Percentiles rank a stretch among this genome's conserved stretches.
Conservation (phyloP, 2,329 filamentous ascomycete genomes). For the Trichoderma pleuroti region DNA sequence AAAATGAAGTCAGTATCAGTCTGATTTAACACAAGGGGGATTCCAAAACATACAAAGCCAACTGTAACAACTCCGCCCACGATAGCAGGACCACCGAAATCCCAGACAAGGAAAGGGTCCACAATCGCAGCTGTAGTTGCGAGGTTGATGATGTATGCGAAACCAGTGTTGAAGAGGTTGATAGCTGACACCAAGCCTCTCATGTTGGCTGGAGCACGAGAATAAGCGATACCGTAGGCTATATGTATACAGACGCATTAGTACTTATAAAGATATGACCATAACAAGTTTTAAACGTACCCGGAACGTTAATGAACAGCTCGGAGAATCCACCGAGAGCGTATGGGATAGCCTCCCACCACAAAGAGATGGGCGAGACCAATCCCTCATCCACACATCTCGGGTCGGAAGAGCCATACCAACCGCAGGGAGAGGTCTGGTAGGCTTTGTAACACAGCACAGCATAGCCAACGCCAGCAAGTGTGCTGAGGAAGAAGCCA, state of each 20-base stretch:
- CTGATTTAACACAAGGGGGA: background rate
- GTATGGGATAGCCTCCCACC: constrained; percentile 26
- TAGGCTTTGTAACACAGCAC: constrained; percentile 59
- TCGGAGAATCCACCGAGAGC: constrained; percentile 23
- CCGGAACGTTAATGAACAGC: background rate
- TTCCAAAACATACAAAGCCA: background rate
- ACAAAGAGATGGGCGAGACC: constrained; percentile 26
- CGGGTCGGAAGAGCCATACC: constrained; percentile 24
- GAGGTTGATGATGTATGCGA: constrained; percentile 46
- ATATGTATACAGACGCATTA: background rate
- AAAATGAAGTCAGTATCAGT: background rate
- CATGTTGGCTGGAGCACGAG: constrained; percentile 50
- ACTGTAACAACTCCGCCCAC: constrained; percentile 5
- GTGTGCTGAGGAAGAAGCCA: constrained; percentile 50
- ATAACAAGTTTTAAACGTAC: background rate
- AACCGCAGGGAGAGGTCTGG: constrained; percentile 47
- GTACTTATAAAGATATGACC: background rate
- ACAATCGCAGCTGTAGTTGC: constrained; percentile 44
- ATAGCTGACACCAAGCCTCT: constrained; percentile 48
- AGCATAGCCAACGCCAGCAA: constrained; percentile 53
- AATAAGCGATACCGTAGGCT: constrained; percentile 27
- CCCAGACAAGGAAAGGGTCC: constrained; percentile 49
- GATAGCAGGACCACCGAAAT: constrained; percentile 47
- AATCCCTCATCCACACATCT: constrained; percentile 21
- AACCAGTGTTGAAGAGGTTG: constrained; percentile 45